These are phyloP conservation scores for Fragaria ananassa DNA, from an alignment of 306 rosid species.

Conservation along the genomic window DNA sequence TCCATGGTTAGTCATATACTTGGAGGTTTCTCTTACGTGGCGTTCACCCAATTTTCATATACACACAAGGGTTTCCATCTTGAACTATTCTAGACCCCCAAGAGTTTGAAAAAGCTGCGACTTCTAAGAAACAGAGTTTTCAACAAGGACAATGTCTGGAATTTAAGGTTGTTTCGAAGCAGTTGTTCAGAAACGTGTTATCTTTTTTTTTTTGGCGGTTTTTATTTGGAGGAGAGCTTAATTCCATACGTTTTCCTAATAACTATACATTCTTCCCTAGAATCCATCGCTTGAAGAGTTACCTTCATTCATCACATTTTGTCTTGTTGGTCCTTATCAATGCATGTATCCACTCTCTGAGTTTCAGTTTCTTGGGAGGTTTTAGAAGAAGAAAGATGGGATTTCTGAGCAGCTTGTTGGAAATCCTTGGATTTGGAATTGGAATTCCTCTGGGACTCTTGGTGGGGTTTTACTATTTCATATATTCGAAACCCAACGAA, in stretches of 20 bases:
- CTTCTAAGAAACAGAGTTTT: not conserved
- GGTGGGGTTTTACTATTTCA: constrained; percentile 70
- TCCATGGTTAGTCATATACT: not conserved
- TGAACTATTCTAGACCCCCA: not conserved
- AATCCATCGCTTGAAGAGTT: constrained; percentile 7
- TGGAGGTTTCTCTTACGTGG: not conserved
- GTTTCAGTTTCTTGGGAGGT: constrained; percentile 11
- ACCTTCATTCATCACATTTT: not conserved
- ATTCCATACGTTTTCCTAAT: not conserved
- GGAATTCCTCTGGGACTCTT: constrained; percentile 86
- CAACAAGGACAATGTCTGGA: not conserved
- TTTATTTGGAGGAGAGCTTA: constrained; percentile 5
- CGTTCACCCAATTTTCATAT: not conserved
- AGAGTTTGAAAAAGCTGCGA: not conserved
- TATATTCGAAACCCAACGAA: constrained; percentile 58
- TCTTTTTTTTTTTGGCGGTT: constrained; percentile 45
- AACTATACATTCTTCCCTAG: not conserved
- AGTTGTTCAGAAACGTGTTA: constrained; percentile 18
- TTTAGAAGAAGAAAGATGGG: constrained; percentile 53
- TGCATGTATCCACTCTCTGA: constrained; percentile 5
- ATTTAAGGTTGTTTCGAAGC: not conserved
- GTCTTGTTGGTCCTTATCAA: not conserved
- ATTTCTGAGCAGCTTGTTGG: constrained; percentile 55
- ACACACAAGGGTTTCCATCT: not conserved
- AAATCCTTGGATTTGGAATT: constrained; percentile 62